phyloP scores from a whole-genome alignment of 805 yeast species.

The Metschnikowia kunwiensis region DNA sequence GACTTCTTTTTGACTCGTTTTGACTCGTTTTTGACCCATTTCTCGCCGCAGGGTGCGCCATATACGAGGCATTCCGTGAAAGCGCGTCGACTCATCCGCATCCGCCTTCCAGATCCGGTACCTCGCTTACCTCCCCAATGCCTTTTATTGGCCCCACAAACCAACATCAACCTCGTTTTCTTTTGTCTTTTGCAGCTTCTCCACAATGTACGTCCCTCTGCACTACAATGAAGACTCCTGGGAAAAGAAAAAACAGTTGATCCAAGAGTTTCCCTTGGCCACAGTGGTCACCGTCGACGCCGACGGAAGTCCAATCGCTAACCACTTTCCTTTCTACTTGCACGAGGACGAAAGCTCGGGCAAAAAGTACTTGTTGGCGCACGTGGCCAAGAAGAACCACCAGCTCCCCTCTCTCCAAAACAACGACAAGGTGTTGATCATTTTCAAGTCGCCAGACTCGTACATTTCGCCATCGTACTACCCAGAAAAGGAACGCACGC shows the following conservation, averaged over 20 bases:
- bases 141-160: background rate
- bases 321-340: constrained; percentile 55
- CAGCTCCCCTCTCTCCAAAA: constrained; percentile 43
- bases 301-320: constrained; percentile 45
- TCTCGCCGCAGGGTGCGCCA: background rate
- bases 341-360: constrained; percentile 34
- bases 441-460: constrained; percentile 50
- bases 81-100: constrained; percentile 2
- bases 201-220: constrained; percentile 37
- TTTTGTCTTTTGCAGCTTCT: background rate
- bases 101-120: constrained; percentile 2
- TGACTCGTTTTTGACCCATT: too few relatives aligned
- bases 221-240: constrained; percentile 31
- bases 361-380: constrained; percentile 47
- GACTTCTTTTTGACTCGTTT: too few relatives aligned
- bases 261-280: constrained; percentile 50
- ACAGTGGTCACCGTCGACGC: constrained; percentile 43
- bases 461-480: constrained; percentile 63
- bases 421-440: constrained; percentile 42
- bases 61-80: too few relatives aligned
- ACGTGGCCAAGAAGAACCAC: constrained; percentile 50
- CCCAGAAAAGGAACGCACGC: constrained; percentile 51
- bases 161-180: background rate
- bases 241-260: constrained; percentile 39
- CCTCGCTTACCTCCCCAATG: background rate